Conservation (phyloP, 176 grass and related monocot genomes). For the Avena insularis region DNA sequence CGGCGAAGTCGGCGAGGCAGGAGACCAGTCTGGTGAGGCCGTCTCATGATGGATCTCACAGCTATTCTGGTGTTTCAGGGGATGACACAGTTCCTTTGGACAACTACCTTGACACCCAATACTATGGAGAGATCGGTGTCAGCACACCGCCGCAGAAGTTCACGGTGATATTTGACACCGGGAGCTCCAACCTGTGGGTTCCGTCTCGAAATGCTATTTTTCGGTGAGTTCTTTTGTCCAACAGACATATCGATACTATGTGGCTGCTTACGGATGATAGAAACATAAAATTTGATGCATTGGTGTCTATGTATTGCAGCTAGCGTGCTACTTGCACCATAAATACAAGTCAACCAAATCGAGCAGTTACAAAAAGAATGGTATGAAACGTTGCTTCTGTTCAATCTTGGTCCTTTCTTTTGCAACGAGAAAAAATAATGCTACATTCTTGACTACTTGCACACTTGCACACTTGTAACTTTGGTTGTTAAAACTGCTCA, state of each 20-base stretch:
- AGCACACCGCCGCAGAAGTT: constrained; percentile 78
- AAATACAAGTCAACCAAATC: constrained; percentile 59
- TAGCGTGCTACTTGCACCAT: constrained; percentile 78
- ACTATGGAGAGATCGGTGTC: constrained; percentile 74
- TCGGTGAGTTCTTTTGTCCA: constrained; percentile 48
- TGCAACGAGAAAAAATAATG: too few species aligned
- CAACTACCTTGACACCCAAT: constrained; percentile 84
- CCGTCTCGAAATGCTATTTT: constrained; percentile 77
- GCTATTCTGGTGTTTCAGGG: constrained; percentile 33
- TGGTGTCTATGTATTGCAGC: constrained; percentile 45
- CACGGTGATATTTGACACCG: constrained; percentile 81
- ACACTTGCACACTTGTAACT: too few species aligned
- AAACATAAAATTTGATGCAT: neutral
- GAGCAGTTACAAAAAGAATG: constrained; percentile 56
- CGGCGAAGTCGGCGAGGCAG: constrained; percentile 55
- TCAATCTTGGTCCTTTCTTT: too few species aligned
- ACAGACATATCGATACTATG: neutral
- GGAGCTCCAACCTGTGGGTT: constrained; percentile 89
- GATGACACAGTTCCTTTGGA: constrained; percentile 74
- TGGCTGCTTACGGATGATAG: neutral
- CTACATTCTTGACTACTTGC: too few species aligned
- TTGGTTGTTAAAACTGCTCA: constrained; percentile 17
- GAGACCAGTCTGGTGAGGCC: constrained; percentile 33
- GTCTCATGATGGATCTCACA: constrained; percentile 5
- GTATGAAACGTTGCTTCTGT: too few species aligned